A percentile compares a stretch with the other conserved stretches of the same genome.
These are phyloP conservation scores for Coelastrella sp. DNA, from an alignment of 139 green algal species.

Conservation along the genomic window DNA sequence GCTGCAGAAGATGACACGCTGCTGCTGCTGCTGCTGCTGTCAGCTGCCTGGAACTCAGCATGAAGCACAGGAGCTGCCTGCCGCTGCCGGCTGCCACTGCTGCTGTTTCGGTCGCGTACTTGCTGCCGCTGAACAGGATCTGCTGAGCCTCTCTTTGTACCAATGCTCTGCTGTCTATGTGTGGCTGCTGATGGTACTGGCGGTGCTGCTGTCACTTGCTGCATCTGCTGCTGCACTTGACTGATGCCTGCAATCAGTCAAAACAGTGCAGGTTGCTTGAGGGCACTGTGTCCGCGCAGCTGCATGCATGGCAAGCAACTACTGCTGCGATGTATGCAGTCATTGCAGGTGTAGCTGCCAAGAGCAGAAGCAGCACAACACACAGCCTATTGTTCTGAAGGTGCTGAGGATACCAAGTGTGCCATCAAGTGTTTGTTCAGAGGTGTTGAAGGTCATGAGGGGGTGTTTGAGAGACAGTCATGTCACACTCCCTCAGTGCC, in stretches of 20 bases:
- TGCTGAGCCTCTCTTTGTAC: not conserved
- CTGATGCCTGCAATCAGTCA: not conserved
- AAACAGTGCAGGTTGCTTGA: not conserved
- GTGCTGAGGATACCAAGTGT: too few relatives aligned
- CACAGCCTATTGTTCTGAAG: too few relatives aligned
- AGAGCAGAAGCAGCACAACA: too few relatives aligned
- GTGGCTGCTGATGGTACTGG: not conserved
- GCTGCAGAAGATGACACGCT: conserved; percentile 2
- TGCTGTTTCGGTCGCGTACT: not conserved
- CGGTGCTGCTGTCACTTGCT: conserved; percentile 16
- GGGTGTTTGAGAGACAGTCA: too few relatives aligned
- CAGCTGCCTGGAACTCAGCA: not conserved
- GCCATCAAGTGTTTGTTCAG: too few relatives aligned
- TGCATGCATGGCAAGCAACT: not conserved
- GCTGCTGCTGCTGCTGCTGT: conserved; percentile 31
- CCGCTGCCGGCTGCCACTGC: conserved; percentile 17
- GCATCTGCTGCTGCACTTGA: conserved; percentile 25
- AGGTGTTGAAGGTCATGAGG: too few relatives aligned
- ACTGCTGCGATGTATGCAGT: not conserved
- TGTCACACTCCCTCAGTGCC: too few relatives aligned
- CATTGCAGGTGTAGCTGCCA: not conserved
- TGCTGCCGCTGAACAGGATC: not conserved
- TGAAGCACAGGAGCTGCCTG: not conserved
- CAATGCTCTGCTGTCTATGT: not conserved
- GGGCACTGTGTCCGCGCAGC: not conserved